Conservation (phyloP, 768 basidiomycete species). For the Collybia sp. region DNA sequence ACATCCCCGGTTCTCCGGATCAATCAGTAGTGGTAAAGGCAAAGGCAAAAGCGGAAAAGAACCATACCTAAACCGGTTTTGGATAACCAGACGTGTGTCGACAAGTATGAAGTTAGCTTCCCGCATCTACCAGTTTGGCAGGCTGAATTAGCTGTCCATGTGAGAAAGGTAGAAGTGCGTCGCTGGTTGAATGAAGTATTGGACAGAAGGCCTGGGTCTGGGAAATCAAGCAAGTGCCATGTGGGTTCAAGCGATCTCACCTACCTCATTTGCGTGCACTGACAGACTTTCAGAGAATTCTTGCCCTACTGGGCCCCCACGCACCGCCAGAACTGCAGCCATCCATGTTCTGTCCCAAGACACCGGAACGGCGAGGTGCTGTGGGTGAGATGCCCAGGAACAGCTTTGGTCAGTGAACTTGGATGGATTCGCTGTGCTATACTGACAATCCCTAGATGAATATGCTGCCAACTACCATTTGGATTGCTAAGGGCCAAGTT, state of each 20-base stretch:
- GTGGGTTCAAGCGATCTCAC: slow-evolving; percentile 36
- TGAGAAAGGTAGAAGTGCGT: slow-evolving; percentile 72
- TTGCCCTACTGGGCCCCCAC: slow-evolving; percentile 88
- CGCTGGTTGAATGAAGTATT: slow-evolving; percentile 73
- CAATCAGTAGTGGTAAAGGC: no score
- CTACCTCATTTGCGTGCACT: not conserved
- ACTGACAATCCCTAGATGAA: not conserved
- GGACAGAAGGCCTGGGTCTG: slow-evolving; percentile 56
- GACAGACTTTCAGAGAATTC: slow-evolving; percentile 54
- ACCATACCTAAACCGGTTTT: slow-evolving; percentile 3
- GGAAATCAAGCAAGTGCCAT: slow-evolving; percentile 66
- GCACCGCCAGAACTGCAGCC: slow-evolving; percentile 87
- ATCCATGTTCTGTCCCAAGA: slow-evolving; percentile 71
- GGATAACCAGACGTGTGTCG: slow-evolving; percentile 54
- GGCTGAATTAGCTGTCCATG: slow-evolving; percentile 77
- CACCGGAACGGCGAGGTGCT: slow-evolving; percentile 82
- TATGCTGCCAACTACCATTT: slow-evolving; percentile 9
- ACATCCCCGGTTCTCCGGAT: no score
- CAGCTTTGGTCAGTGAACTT: not conserved
- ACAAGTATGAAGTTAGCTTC: slow-evolving; percentile 50
- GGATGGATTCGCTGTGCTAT: not conserved
- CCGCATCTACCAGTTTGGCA: slow-evolving; percentile 18
- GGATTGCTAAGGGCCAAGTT: slow-evolving; percentile 59
- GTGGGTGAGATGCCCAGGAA: slow-evolving; percentile 42
- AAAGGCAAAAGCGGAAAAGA: not conserved